phyloP scores from a whole-genome alignment of 75 land plant species.

The Azolla pinnata region DNA sequence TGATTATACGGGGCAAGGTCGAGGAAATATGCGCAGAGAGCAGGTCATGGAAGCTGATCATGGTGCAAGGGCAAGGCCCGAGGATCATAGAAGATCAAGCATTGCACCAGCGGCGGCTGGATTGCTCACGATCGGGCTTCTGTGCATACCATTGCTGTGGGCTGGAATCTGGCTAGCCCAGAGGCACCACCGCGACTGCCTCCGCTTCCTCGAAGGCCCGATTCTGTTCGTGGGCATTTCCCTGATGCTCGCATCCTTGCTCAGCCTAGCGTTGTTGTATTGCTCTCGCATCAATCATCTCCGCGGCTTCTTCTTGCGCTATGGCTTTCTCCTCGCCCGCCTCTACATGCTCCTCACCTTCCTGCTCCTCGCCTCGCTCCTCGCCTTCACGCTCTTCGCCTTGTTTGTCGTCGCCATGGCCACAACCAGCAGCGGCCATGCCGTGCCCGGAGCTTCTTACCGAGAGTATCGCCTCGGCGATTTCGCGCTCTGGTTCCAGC shows the following conservation, averaged over 20 bases:
- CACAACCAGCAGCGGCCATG: constrained; percentile 38
- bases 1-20: no score
- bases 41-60: no score
- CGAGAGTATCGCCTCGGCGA: constrained; percentile 47
- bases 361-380: constrained; percentile 43
- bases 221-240: constrained; percentile 45
- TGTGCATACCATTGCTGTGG: constrained; percentile 61
- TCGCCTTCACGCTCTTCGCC: constrained; percentile 32
- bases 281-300: constrained; percentile 49
- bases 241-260: constrained; percentile 44
- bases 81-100: no score
- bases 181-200: constrained; percentile 37
- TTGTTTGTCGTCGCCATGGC: constrained; percentile 61
- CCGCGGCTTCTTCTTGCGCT: constrained; percentile 45
- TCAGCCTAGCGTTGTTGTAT: constrained; percentile 54
- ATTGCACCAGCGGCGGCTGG: no score
- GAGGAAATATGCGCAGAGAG: no score
- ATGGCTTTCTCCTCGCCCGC: constrained; percentile 40
- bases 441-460: constrained; percentile 32
- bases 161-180: constrained; percentile 63
- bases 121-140: no score
- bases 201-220: constrained; percentile 53
- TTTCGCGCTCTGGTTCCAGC: constrained; percentile 50
- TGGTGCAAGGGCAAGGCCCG: no score
- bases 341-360: constrained; percentile 38